Percentiles rank a stretch among this genome's conserved stretches.
These are phyloP conservation scores for Rhodotorula graminis DNA, from an alignment of 768 basidiomycete genomes.

Conservation along the genomic window DNA sequence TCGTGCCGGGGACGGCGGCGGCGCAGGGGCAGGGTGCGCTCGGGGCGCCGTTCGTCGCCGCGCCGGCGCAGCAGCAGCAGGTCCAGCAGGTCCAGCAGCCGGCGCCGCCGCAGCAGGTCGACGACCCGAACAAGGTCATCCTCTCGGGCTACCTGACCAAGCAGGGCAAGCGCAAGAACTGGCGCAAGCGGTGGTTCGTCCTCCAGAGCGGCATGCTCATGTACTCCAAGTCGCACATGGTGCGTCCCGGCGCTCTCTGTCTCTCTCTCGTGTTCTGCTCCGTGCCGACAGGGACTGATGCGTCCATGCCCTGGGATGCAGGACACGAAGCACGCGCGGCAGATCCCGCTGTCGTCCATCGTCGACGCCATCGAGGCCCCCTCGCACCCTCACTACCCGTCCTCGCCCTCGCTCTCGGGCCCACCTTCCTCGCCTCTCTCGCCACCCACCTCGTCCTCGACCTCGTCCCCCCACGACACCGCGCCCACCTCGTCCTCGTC, in stretches of 20 bases:
- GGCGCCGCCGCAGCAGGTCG: constrained; percentile 34
- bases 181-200: constrained; percentile 97
- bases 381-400: background rate
- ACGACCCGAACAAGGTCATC: constrained; percentile 72
- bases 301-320: too few relatives aligned
- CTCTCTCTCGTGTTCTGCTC: background rate
- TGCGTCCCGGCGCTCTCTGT: constrained; percentile 47
- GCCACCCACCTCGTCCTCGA: background rate
- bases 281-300: too few relatives aligned
- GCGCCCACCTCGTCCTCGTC: background rate
- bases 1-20: background rate
- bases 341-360: constrained; percentile 76
- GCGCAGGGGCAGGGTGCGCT: too few relatives aligned
- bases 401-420: background rate
- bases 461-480: background rate
- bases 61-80: background rate
- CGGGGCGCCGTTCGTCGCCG: too few relatives aligned
- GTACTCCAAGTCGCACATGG: constrained; percentile 94
- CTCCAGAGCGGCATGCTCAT: constrained; percentile 80
- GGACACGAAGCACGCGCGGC: constrained; percentile 84
- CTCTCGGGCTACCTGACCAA: constrained; percentile 92
- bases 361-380: constrained; percentile 75
- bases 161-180: constrained; percentile 86
- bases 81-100: background rate
- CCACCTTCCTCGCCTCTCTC: background rate